Evolutionary conservation across 2,329 filamentous ascomycete genomes (phyloP).

Genomic region (Cladosporium velox): DNA sequence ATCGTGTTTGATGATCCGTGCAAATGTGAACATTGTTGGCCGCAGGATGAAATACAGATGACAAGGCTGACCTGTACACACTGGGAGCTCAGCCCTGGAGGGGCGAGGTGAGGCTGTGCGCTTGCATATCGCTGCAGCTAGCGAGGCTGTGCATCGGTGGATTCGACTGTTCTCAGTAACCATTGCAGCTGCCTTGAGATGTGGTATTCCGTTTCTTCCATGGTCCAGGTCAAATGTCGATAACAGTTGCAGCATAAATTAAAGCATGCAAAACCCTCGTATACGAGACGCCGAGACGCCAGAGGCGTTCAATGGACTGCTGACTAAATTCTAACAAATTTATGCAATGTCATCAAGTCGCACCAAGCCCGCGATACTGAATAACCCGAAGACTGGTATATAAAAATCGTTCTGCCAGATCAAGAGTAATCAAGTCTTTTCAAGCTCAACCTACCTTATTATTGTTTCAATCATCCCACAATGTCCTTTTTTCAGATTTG

Average conservation of each 20-base stretch:
- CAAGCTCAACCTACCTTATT: neutral
- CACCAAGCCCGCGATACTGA: neutral
- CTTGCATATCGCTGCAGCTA: neutral
- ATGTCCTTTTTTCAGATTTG: neutral
- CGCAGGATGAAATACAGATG: no score
- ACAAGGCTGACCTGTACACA: no score
- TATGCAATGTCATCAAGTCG: neutral
- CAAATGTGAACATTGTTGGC: no score
- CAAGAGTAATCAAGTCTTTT: neutral
- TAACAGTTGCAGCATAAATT: neutral
- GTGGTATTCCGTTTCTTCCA: neutral
- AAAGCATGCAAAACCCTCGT: neutral
- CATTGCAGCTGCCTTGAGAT: neutral
- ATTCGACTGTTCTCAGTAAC: neutral
- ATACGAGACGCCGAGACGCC: neutral
- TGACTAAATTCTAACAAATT: neutral
- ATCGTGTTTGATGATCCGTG: no score
- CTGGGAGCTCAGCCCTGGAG: no score
- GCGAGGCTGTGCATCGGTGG: neutral
- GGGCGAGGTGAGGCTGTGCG: neutral
- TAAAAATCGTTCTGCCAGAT: neutral
- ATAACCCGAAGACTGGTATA: neutral
- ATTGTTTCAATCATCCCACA: neutral
- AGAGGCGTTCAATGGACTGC: neutral
- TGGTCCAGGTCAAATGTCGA: neutral